A percentile compares a stretch with the other conserved stretches of the same genome.
phyloP scores from a whole-genome alignment of 345 rosid genomes.

The Eucalyptus viminalis region DNA sequence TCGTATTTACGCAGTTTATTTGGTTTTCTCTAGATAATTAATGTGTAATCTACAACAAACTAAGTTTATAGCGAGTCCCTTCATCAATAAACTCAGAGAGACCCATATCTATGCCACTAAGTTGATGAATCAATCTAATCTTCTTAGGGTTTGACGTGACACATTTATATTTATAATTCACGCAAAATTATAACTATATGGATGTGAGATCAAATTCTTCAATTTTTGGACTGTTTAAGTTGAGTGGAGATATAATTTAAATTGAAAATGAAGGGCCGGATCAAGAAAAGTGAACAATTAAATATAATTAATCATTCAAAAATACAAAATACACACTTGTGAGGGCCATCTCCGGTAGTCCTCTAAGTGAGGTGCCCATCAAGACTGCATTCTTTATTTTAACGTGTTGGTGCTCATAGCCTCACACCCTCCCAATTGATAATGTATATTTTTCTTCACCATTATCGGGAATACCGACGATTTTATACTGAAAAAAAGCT shows the following conservation, averaged over 20 bases:
- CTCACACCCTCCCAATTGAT: no score
- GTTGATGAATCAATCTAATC: neutral
- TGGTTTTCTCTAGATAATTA: neutral
- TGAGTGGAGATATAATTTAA: no score
- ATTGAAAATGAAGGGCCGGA: neutral
- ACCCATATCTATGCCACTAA: neutral
- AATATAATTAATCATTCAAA: no score
- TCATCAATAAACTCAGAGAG: no score
- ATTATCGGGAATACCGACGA: no score
- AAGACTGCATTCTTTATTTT: no score
- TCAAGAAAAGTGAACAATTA: neutral
- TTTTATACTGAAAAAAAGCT: no score
- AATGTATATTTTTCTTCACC: no score
- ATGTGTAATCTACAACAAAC: neutral
- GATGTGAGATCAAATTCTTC: neutral
- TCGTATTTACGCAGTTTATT: neutral
- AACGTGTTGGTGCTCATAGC: no score
- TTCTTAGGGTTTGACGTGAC: neutral
- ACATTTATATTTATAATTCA: neutral
- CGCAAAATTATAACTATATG: neutral
- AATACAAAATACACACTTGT: no score
- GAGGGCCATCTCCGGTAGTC: no score
- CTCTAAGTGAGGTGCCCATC: no score
- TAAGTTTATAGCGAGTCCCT: neutral
- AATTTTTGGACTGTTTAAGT: neutral